These are phyloP conservation scores for Hypoxylon intermedium DNA, from an alignment of 495 filamentous ascomycete species.

Conservation along the genomic window DNA sequence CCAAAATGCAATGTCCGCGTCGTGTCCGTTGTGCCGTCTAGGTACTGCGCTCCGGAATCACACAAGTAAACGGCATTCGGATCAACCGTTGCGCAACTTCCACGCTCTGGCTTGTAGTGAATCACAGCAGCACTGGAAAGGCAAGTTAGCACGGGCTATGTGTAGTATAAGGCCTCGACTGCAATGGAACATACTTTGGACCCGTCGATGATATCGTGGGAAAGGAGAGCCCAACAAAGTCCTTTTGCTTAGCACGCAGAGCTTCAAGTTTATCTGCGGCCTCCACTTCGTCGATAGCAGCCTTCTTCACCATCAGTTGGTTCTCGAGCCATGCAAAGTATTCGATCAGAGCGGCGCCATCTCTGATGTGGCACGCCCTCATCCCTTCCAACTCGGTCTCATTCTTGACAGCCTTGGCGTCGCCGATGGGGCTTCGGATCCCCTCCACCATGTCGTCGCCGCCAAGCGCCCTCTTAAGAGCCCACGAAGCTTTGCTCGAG, in stretches of 20 bases:
- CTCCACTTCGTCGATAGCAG: conserved; percentile 82
- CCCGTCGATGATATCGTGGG: conserved; percentile 96
- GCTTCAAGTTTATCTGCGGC: conserved; percentile 89
- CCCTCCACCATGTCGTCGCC: conserved; percentile 90
- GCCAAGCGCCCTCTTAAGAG: conserved; percentile 83
- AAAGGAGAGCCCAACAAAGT: conserved; percentile 92
- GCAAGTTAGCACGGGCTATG: conserved; percentile 21
- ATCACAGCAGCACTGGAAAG: conserved; percentile 78
- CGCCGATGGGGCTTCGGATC: conserved; percentile 83
- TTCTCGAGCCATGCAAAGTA: conserved; percentile 98
- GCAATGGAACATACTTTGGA: conserved; percentile 65
- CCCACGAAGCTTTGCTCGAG: conserved; percentile 93
- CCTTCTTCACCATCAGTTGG: conserved; percentile 75
- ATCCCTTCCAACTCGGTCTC: conserved; percentile 90
- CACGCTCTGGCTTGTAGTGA: conserved; percentile 92
- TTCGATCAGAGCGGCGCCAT: conserved; percentile 89
- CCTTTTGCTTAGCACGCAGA: conserved; percentile 77
- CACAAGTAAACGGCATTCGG: conserved; percentile 91
- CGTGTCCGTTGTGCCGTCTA: conserved; percentile 95
- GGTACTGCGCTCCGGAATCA: conserved; percentile 94
- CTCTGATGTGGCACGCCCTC: conserved; percentile 90
- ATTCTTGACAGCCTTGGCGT: conserved; percentile 98
- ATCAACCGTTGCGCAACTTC: conserved; percentile 83
- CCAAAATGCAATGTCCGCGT: conserved; percentile 95
- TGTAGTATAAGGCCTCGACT: not conserved